A percentile compares a stretch with the other conserved stretches of the same genome.
These are phyloP conservation scores for Porpolomopsis calyptriformis DNA, from an alignment of 768 basidiomycete species.

Conservation along the genomic window DNA sequence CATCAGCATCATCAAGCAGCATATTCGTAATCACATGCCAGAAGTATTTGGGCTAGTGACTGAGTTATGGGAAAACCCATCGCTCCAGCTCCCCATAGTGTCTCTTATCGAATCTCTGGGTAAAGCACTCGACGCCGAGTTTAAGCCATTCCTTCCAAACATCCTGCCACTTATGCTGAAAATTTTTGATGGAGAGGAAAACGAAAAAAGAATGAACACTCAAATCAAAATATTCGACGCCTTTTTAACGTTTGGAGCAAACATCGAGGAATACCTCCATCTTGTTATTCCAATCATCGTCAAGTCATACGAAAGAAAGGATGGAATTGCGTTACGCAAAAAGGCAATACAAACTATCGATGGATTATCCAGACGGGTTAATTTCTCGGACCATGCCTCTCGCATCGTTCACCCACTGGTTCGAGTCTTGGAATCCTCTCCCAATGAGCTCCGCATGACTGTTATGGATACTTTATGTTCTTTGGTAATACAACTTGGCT, in stretches of 20 bases:
- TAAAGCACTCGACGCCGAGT: slow-evolving; percentile 90
- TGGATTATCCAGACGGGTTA: slow-evolving; percentile 81
- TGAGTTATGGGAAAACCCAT: slow-evolving; percentile 80
- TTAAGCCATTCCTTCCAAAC: slow-evolving; percentile 89
- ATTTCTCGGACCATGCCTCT: slow-evolving; percentile 96
- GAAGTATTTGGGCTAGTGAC: slow-evolving; percentile 78
- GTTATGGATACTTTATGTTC: slow-evolving; percentile 93
- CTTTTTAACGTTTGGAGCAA: slow-evolving; percentile 88
- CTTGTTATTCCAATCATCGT: slow-evolving; percentile 93
- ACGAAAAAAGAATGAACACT: slow-evolving; percentile 64
- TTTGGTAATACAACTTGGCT: slow-evolving; percentile 83
- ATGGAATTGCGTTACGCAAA: slow-evolving; percentile 68
- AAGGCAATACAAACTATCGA: slow-evolving; percentile 88
- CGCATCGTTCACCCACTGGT: slow-evolving; percentile 94
- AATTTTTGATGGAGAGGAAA: slow-evolving; percentile 81
- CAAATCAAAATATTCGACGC: slow-evolving; percentile 92
- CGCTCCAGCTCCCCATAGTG: slow-evolving; percentile 85
- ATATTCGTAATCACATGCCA: slow-evolving; percentile 83
- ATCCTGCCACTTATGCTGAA: slow-evolving; percentile 84
- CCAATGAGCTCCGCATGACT: slow-evolving; percentile 70
- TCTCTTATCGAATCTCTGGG: slow-evolving; percentile 87
- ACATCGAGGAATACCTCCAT: slow-evolving; percentile 96
- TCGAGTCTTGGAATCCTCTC: slow-evolving; percentile 64
- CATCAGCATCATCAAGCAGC: slow-evolving; percentile 93
- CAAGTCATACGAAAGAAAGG: slow-evolving; percentile 76